Evolutionary conservation across 164 flowering plant genomes (phyloP), one percentile per base, ranked within the genome.

Genomic region (Hamamelis virginiana): DNA sequence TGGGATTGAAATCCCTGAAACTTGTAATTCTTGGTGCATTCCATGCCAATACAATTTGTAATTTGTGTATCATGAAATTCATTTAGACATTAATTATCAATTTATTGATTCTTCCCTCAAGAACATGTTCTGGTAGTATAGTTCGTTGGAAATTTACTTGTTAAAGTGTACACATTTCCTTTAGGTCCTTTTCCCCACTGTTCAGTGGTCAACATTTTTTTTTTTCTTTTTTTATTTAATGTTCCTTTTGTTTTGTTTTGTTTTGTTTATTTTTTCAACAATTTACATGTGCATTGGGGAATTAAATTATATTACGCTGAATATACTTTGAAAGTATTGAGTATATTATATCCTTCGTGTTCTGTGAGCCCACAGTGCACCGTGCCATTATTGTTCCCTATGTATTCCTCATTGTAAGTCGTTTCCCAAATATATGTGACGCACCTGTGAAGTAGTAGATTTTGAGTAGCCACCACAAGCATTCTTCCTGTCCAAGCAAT

Each of bases 51-150:
- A 70, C 72, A 72, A 74, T 79, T 74, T 85, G 90, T 88, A 83
- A 76, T 80, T 79, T 80, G 56, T 88, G 89, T 86, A 87, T 81
- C 84, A 81, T 84, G 72, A 85, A 71, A 72, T 77, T 82, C 82
- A 74, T 81, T 80, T 77, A 78, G 79, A 91, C 75, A 78, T 78
- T 74, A 64, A 76, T 82, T 72, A 80, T 84, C 71, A 74, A 84
- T 87, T 89, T 77, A 78, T 87, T 89, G 82, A 86, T 89, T 86
- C 76, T 82, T 85, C 79, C 68, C 69, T 63, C 48, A 16, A 61
- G 58, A 75, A 64, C 62, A 58, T 69, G 41, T 64, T 15, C 68
- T 71, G 27, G 18, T 59, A 59, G 59, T 60, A 23, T 45, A 64
- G 50, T 65, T 52, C 11, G 14, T 25, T 53, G 44, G 44, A 69